These are phyloP conservation scores for Zygotorulaspora florentina DNA, from an alignment of 805 yeast genomes.

Conservation along the genomic window DNA sequence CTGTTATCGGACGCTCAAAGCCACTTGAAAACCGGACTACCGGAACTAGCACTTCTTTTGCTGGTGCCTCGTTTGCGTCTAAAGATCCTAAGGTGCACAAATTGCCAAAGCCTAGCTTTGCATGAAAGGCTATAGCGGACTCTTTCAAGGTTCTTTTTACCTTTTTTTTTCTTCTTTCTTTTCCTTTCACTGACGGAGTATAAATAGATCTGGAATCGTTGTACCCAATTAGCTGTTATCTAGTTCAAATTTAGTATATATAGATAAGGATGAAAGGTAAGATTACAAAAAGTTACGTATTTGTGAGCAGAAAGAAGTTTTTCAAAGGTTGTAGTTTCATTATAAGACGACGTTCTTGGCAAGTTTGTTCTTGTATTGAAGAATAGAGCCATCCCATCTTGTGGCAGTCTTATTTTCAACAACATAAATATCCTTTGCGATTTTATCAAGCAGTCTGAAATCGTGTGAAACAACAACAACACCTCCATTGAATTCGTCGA, in stretches of 20 bases:
- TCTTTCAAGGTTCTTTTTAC: not conserved
- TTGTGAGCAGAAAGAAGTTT: not conserved
- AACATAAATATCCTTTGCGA: constrained; percentile 95
- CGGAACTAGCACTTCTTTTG: constrained; percentile 18
- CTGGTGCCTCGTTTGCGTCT: constrained; percentile 37
- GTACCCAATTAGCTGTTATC: not conserved
- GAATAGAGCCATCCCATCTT: constrained; percentile 90
- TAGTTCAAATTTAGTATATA: not conserved
- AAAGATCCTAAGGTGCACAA: constrained; percentile 31
- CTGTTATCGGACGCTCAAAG: constrained; percentile 1
- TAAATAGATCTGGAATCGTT: constrained; percentile 13
- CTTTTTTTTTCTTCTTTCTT: constrained; percentile 3
- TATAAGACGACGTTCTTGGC: constrained; percentile 83
- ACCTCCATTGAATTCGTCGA: constrained; percentile 93
- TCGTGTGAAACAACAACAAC: constrained; percentile 98
- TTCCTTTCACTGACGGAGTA: not conserved
- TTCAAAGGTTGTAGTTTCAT: constrained; percentile 13
- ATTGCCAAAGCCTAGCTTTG: constrained; percentile 35
- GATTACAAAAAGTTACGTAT: not conserved
- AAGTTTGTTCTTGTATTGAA: constrained; percentile 89
- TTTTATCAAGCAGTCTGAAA: constrained; percentile 94
- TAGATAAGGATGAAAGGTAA: not conserved
- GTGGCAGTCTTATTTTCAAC: constrained; percentile 95
- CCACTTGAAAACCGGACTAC: not conserved
- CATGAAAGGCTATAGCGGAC: constrained; percentile 9